Percentiles rank a stretch among this genome's conserved stretches.
Evolutionary conservation across 2,329 filamentous ascomycete genomes (phyloP).

Genomic region (Exophiala aquamarina): DNA sequence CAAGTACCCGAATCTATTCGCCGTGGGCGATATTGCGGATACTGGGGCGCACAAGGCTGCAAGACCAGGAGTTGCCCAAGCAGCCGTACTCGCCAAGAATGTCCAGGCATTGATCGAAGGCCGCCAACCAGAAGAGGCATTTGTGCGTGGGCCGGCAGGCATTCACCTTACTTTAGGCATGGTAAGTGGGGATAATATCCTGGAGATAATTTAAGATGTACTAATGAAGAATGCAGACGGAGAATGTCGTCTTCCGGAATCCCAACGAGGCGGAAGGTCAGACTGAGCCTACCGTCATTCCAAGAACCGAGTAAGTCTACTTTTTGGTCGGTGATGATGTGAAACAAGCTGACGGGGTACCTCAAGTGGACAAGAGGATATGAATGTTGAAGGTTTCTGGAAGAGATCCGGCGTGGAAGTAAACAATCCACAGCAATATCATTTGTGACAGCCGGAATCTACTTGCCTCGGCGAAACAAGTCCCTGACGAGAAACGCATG

Average conservation of each 20-base stretch:
- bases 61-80: conserved; percentile 56
- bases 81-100: conserved; percentile 54
- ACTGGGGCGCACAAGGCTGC: conserved; percentile 52
- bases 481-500: too few relatives aligned
- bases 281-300: conserved; percentile 35
- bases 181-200: conserved; percentile 34
- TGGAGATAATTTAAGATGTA: too few relatives aligned
- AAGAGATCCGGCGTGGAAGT: conserved; percentile 33
- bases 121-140: conserved; percentile 39
- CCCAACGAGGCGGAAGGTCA: conserved; percentile 32
- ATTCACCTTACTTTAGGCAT: conserved; percentile 58
- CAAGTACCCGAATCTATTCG: conserved; percentile 53
- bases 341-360: conserved; percentile 16
- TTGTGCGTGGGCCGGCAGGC: conserved; percentile 47
- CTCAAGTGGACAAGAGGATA: conserved; percentile 39
- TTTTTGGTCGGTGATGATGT: neutral
- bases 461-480: too few relatives aligned
- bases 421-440: conserved; percentile 34
- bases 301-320: conserved; percentile 34
- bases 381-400: conserved; percentile 40
- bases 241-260: conserved; percentile 40
- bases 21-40: conserved; percentile 63
- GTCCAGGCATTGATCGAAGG: conserved; percentile 49
- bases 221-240: conserved; percentile 29
- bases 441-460: conserved; percentile 30